These are phyloP conservation scores for Juncus inflexus DNA, from an alignment of 176 grass and related monocot genomes.

Conservation along the genomic window DNA sequence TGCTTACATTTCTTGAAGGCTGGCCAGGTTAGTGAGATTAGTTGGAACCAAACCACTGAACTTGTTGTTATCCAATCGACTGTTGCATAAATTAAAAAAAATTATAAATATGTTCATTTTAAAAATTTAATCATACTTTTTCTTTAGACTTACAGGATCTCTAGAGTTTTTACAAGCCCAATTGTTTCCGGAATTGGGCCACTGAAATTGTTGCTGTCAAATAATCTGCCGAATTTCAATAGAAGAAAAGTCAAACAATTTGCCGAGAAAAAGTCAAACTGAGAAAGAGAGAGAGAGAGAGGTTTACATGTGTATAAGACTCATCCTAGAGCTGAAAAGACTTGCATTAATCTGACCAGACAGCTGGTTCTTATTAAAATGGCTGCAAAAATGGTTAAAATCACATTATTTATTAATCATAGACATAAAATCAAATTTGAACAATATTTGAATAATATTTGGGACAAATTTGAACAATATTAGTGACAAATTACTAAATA, in stretches of 20 bases:
- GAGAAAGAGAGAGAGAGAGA: neutral
- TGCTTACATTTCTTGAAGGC: slow-evolving; percentile 65
- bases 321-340: slow-evolving; percentile 64
- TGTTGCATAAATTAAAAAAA: slow-evolving; percentile 32
- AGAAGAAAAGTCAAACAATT: slow-evolving; percentile 20
- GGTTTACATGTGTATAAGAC: slow-evolving; percentile 65
- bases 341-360: slow-evolving; percentile 42
- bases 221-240: slow-evolving; percentile 44
- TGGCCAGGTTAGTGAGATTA: slow-evolving; percentile 41
- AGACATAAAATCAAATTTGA: slow-evolving; percentile 1
- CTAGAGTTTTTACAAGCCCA: slow-evolving; percentile 37
- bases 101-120: slow-evolving; percentile 18
- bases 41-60: slow-evolving; percentile 49
- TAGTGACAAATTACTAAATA: slow-evolving; percentile 25
- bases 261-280: neutral
- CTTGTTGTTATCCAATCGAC: slow-evolving; percentile 60
- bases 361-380: slow-evolving; percentile 86
- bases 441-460: slow-evolving; percentile 18
- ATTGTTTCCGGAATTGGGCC: slow-evolving; percentile 57
- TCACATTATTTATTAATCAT: slow-evolving; percentile 17
- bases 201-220: slow-evolving; percentile 61
- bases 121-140: neutral
- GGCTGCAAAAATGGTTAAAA: slow-evolving; percentile 44
- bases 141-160: slow-evolving; percentile 53
- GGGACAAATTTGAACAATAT: slow-evolving; percentile 25